phyloP scores from a whole-genome alignment of 495 filamentous ascomycete genomes.

The Jackrogersella multiformis region DNA sequence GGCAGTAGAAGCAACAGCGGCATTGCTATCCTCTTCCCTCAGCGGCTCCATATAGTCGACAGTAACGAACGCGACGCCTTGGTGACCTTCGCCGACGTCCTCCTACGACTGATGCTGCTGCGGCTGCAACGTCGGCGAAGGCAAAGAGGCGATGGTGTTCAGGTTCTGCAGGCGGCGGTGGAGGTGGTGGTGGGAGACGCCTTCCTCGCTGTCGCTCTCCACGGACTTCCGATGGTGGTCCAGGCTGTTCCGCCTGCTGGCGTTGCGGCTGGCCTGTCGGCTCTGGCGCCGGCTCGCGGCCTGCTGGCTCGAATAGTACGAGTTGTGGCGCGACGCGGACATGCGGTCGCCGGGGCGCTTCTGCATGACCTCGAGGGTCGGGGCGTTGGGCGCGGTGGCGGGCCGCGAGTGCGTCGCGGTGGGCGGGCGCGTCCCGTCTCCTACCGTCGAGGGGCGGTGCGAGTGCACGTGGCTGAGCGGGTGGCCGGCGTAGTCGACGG shows the following conservation, averaged over 20 bases:
- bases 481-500: slow-evolving; percentile 52
- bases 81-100: neutral
- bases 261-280: slow-evolving; percentile 41
- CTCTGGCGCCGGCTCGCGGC: slow-evolving; percentile 42
- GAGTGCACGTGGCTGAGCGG: slow-evolving; percentile 35
- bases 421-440: slow-evolving; percentile 12
- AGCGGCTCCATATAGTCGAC: neutral
- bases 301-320: slow-evolving; percentile 42
- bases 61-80: neutral
- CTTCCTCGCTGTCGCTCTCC: slow-evolving; percentile 26
- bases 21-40: slow-evolving; percentile 8
- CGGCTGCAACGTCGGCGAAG: neutral
- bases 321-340: slow-evolving; percentile 39
- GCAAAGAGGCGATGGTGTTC: slow-evolving; percentile 39
- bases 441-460: slow-evolving; percentile 30
- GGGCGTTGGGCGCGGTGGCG: slow-evolving; percentile 26
- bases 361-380: slow-evolving; percentile 29
- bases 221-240: slow-evolving; percentile 26
- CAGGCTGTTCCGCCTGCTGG: slow-evolving; percentile 36
- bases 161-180: slow-evolving; percentile 37
- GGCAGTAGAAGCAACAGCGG: neutral
- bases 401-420: slow-evolving; percentile 31
- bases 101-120: slow-evolving; percentile 4
- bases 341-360: slow-evolving; percentile 40
- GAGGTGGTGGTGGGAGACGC: slow-evolving; percentile 33